Percentiles rank a stretch among this genome's conserved stretches.
These are phyloP conservation scores for Aschersonia sp. DNA, from an alignment of 2,329 filamentous ascomycete species.

Conservation along the genomic window DNA sequence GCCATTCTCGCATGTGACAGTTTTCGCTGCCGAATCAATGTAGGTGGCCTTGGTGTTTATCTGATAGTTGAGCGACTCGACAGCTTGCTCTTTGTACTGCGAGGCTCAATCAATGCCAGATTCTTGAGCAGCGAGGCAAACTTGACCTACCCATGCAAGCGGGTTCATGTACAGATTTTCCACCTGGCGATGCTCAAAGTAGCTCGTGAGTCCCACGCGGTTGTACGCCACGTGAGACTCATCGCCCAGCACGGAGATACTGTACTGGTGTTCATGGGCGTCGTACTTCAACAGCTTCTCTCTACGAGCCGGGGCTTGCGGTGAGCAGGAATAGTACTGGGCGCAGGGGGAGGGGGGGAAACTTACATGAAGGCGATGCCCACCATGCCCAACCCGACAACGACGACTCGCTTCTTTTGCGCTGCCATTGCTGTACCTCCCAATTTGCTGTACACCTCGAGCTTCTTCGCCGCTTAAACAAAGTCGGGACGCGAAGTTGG, in stretches of 20 bases:
- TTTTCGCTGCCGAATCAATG: constrained; percentile 49
- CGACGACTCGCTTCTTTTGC: constrained; percentile 50
- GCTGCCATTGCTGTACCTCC: background rate
- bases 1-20: constrained; percentile 56
- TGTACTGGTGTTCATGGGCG: constrained; percentile 58
- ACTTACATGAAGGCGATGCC: constrained; percentile 77
- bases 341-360: background rate
- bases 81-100: constrained; percentile 51
- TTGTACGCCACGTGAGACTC: constrained; percentile 84
- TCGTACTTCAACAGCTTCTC: constrained; percentile 85
- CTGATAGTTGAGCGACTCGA: constrained; percentile 58
- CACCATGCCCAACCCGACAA: constrained; percentile 87
- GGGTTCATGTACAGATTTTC: constrained; percentile 85
- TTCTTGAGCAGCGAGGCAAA: background rate
- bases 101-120: background rate
- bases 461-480: too few relatives aligned
- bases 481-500: too few relatives aligned
- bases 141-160: constrained; percentile 52
- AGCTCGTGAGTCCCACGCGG: constrained; percentile 75
- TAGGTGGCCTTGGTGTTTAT: constrained; percentile 57
- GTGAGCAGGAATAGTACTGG: too few relatives aligned
- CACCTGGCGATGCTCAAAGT: constrained; percentile 74
- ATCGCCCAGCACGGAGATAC: constrained; percentile 75
- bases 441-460: too few relatives aligned
- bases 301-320: constrained; percentile 25